phyloP scores from a whole-genome alignment of 1,139 yeast genomes.

The Arxiozyma telluris region DNA sequence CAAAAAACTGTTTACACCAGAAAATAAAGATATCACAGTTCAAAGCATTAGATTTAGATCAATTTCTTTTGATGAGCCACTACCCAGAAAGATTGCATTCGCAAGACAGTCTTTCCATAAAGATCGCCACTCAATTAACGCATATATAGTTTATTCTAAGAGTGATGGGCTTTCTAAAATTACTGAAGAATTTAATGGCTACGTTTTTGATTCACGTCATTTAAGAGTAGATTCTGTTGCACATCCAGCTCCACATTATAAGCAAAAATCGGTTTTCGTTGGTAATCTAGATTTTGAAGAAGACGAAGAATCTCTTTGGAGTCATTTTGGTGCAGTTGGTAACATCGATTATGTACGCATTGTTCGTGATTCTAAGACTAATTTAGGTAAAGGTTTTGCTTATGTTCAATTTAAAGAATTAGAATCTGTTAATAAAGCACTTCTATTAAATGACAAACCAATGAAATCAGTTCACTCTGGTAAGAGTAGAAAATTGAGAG shows the following conservation, averaged over 20 bases:
- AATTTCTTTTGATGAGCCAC: constrained; percentile 76
- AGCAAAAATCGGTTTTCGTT: constrained; percentile 76
- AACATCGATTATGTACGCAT: constrained; percentile 82
- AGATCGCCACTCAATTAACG: constrained; percentile 72
- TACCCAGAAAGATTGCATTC: constrained; percentile 89
- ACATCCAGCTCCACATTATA: constrained; percentile 82
- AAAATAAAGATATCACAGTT: constrained; percentile 36
- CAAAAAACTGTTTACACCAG: constrained; percentile 43
- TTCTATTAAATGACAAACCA: constrained; percentile 65
- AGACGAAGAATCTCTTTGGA: constrained; percentile 82
- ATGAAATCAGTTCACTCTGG: constrained; percentile 31
- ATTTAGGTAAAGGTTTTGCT: constrained; percentile 95
- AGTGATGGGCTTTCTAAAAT: constrained; percentile 40
- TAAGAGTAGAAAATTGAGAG: constrained; percentile 45
- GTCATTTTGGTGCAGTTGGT: constrained; percentile 61
- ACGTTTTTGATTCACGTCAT: constrained; percentile 61
- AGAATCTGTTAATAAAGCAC: constrained; percentile 71
- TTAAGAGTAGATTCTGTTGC: constrained; percentile 85
- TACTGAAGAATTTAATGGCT: constrained; percentile 52
- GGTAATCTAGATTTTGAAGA: constrained; percentile 94
- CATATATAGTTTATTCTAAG: constrained; percentile 66
- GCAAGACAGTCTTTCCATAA: constrained; percentile 72
- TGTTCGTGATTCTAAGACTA: constrained; percentile 85
- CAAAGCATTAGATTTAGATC: constrained; percentile 84
- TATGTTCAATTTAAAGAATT: constrained; percentile 86